A percentile compares a stretch with the other conserved stretches of the same genome.
Evolutionary conservation across 1,139 yeast species (phyloP).

Genomic region (Pichia sp.): DNA sequence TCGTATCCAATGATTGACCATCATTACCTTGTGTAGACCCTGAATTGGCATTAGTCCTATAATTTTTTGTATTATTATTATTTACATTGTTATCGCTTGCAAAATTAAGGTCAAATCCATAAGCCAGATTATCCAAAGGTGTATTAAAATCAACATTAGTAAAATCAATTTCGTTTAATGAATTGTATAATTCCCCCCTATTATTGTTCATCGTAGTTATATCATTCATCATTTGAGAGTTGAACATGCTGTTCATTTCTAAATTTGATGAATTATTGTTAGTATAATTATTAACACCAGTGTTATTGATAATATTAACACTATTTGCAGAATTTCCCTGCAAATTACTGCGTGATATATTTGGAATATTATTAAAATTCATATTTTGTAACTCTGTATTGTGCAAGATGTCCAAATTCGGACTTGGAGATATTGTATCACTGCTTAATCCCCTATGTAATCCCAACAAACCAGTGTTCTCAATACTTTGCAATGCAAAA

Average conservation of each 20-base stretch:
- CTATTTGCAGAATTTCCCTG: too few relatives aligned
- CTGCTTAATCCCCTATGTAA: slow-evolving; percentile 7
- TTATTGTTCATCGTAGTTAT: neutral
- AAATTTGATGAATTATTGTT: too few relatives aligned
- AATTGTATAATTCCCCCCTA: slow-evolving; percentile 39
- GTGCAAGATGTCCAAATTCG: too few relatives aligned
- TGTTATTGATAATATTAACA: too few relatives aligned
- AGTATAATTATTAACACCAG: too few relatives aligned
- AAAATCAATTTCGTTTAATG: slow-evolving; percentile 69
- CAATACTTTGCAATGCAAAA: slow-evolving; percentile 18
- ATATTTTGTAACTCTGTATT: too few relatives aligned
- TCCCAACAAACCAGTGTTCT: slow-evolving; percentile 4
- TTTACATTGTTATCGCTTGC: slow-evolving; percentile 1
- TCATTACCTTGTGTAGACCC: too few relatives aligned
- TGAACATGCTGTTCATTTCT: too few relatives aligned
- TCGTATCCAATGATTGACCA: too few relatives aligned
- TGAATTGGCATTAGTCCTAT: neutral
- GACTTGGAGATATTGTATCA: neutral
- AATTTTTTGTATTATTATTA: neutral
- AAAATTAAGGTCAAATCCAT: slow-evolving; percentile 7
- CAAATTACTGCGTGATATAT: too few relatives aligned
- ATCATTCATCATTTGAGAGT: neutral
- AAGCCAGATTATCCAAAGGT: slow-evolving; percentile 19
- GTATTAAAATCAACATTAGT: slow-evolving; percentile 34
- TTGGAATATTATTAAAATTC: too few relatives aligned